These are phyloP conservation scores for Neonectria punicea DNA, from an alignment of 2,329 filamentous ascomycete genomes.

Conservation along the genomic window DNA sequence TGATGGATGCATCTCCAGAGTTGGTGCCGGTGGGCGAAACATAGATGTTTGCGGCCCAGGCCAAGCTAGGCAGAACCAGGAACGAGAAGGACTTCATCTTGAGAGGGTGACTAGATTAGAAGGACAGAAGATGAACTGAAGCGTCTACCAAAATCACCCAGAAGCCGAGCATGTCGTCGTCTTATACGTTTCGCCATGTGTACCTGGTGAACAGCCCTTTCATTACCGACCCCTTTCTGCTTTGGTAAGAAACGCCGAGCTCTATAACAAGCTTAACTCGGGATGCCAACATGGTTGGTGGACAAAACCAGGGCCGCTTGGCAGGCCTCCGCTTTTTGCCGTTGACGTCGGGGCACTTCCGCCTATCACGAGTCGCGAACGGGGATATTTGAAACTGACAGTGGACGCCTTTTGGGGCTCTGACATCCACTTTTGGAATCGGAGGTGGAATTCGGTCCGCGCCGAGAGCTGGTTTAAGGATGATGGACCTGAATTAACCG, in stretches of 20 bases:
- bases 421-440: slow-evolving; percentile 6
- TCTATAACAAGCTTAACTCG: background rate
- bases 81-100: slow-evolving; percentile 16
- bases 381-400: background rate
- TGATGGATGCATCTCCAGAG: slow-evolving; percentile 47
- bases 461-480: background rate
- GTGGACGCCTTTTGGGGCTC: background rate
- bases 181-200: background rate
- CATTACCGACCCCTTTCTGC: background rate
- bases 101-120: background rate
- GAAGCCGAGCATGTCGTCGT: background rate
- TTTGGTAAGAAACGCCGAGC: background rate
- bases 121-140: background rate
- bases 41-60: slow-evolving; percentile 50
- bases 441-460: background rate
- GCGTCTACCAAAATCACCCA: background rate
- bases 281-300: slow-evolving; percentile 6
- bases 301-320: background rate
- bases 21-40: slow-evolving; percentile 55
- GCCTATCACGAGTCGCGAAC: slow-evolving; percentile 3
- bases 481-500: background rate
- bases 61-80: slow-evolving; percentile 5
- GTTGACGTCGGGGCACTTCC: background rate
- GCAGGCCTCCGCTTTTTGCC: slow-evolving; percentile 7
- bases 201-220: background rate